phyloP scores from a whole-genome alignment of 148 eudicot genomes.

The Heliamphora exappendiculata region DNA sequence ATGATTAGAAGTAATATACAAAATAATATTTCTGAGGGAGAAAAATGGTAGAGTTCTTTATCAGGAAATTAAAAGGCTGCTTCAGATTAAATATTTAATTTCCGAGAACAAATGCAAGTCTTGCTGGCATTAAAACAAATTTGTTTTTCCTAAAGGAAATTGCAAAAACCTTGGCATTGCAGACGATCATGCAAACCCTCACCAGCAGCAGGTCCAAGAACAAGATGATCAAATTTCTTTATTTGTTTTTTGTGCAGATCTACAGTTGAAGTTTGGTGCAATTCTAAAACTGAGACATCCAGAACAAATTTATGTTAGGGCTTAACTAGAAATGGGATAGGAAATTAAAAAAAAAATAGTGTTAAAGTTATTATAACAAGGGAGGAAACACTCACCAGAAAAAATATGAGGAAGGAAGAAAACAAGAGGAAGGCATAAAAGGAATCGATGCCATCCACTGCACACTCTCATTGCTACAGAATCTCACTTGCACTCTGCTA shows the following conservation, averaged over 20 bases:
- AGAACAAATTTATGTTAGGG: neutral
- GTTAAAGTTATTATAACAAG: neutral
- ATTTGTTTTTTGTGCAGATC: conserved; percentile 27
- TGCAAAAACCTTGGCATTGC: conserved; percentile 68
- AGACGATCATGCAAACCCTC: conserved; percentile 74
- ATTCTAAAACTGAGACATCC: conserved; percentile 44
- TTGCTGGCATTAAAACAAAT: neutral
- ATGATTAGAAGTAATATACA: neutral
- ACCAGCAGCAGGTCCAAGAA: conserved; percentile 86
- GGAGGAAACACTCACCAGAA: conserved; percentile 41
- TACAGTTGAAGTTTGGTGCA: conserved; percentile 38
- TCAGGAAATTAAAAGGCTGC: neutral
- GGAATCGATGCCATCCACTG: conserved; percentile 52
- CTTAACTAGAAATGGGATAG: neutral
- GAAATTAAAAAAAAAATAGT: neutral
- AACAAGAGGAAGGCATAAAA: conserved; percentile 53
- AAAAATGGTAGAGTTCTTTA: neutral
- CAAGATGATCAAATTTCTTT: conserved; percentile 60
- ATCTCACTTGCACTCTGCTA: neutral
- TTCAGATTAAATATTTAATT: neutral
- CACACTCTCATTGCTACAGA: conserved; percentile 41
- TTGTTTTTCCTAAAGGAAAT: neutral
- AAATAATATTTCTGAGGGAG: neutral
- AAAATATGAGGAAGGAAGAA: conserved; percentile 48
- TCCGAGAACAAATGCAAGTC: neutral